Evolutionary conservation across 177 flowering plant genomes (phyloP), one percentile per base, ranked within the genome.

Genomic region (Vitis hybrid): DNA sequence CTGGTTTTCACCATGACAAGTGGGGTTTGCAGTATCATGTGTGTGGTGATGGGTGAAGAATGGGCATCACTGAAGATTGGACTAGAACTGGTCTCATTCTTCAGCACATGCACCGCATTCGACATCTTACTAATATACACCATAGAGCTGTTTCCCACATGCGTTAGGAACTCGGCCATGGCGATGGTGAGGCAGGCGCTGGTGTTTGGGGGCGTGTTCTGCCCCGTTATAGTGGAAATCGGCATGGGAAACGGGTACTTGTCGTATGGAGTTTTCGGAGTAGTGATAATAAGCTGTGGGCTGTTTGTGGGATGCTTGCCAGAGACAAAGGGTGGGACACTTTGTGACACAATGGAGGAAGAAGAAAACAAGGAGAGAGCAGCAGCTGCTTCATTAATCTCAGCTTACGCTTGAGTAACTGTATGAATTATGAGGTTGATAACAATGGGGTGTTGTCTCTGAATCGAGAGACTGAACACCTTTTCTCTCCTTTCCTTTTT

Each of bases 261-360:
- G 10, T 74, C 89, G 0, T 90, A 75, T 67, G 90, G 82, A 13
- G 83, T 89, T 54, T 91, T 91, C 68, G 98, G 98, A 11, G 4
- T 86, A 57, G 80, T 79, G 60, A 82, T 89, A 0, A 74, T 74
- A 3, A 21, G 72, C 2, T 83, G 83, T 70, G 93, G 97, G 26
- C 11, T 89, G 74, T 84, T 83, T 50, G 90, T 74, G 17, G 65
- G 54, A 17, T 80, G 69, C 19, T 73, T 93, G 85, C 97, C 97
- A 1, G 96, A 91, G 85, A 93, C 97, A 0, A 81, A 63, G 23
- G 94, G 90, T 1, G 70, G 70, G 68, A 34, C 72, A 1, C 58
- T 85, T 19, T 85, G 89, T 78, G 97, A 93, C 75, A 93, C 98
- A 2, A 81, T 91, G 82, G 96, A 92, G 14, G 96, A 93, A 58